Percentiles rank a stretch among this genome's conserved stretches.
Conservation (phyloP, 148 eudicot species). For the Rhododendron vialii region DNA sequence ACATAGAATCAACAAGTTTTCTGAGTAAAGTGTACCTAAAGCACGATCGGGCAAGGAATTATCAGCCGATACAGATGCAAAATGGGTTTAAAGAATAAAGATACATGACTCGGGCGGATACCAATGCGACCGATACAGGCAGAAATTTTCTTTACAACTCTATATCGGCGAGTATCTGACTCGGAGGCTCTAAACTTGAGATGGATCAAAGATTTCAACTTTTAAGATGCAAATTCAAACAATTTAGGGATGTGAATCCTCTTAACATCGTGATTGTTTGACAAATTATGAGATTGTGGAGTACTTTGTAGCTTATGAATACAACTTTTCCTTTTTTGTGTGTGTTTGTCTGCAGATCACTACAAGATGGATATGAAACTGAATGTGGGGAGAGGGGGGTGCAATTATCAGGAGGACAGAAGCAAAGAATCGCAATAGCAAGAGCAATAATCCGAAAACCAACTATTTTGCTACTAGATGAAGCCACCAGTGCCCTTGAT, state of each 20-base stretch:
- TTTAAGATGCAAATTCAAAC: neutral
- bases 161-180: neutral
- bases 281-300: neutral
- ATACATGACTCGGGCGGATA: too few species aligned
- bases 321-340: neutral
- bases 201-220: neutral
- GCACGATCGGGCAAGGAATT: neutral
- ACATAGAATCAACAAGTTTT: neutral
- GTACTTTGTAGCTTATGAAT: neutral
- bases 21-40: neutral
- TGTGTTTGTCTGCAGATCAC: neutral
- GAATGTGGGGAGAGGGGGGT: slow-evolving; percentile 92
- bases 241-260: neutral
- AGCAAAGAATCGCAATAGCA: slow-evolving; percentile 80
- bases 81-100: too few species aligned
- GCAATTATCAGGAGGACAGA: slow-evolving; percentile 83
- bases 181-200: neutral
- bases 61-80: neutral
- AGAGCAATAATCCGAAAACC: slow-evolving; percentile 81
- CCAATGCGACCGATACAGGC: neutral
- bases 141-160: neutral
- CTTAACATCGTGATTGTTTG: neutral
- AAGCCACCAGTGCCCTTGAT: slow-evolving; percentile 91
- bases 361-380: slow-evolving; percentile 68
- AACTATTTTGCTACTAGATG: slow-evolving; percentile 60